Percentiles rank a stretch among this genome's conserved stretches.
phyloP scores from a whole-genome alignment of 768 basidiomycete genomes.

The Mycena albidolilacea region DNA sequence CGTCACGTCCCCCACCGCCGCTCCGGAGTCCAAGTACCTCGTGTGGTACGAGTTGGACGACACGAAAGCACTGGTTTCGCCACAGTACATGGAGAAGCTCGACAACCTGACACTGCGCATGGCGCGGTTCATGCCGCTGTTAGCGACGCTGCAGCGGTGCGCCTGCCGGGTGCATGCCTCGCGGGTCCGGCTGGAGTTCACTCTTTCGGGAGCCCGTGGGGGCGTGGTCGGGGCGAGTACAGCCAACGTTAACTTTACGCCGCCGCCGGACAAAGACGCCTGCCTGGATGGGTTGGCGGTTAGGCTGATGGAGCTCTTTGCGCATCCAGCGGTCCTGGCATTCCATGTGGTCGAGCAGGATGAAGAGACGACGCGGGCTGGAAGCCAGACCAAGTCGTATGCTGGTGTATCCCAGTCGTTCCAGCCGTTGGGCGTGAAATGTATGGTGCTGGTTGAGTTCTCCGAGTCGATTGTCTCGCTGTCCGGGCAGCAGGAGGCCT shows the following conservation, averaged over 20 bases:
- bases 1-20: conserved; percentile 20
- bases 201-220: conserved; percentile 15
- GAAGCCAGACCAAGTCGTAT: conserved; percentile 32
- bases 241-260: conserved; percentile 26
- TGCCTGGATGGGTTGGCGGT: conserved; percentile 28
- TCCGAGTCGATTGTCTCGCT: conserved; percentile 31
- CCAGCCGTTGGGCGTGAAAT: conserved; percentile 30
- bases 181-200: conserved; percentile 28
- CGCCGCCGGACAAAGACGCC: conserved; percentile 27
- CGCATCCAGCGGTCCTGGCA: conserved; percentile 28
- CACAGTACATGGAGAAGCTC: conserved; percentile 33
- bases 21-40: conserved; percentile 25
- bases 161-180: conserved; percentile 30
- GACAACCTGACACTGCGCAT: conserved; percentile 29
- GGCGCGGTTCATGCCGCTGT: conserved; percentile 29
- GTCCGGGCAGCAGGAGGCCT: conserved; percentile 23
- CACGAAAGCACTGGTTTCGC: conserved; percentile 24
- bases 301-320: conserved; percentile 27
- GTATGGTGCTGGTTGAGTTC: conserved; percentile 32
- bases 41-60: conserved; percentile 33
- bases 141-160: conserved; percentile 30
- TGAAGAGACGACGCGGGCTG: conserved; percentile 25
- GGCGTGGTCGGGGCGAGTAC: conserved; percentile 27
- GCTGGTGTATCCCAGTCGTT: conserved; percentile 25
- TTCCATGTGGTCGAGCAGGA: conserved; percentile 32